phyloP scores from a whole-genome alignment of 2,329 filamentous ascomycete genomes.

The Neofusicoccum cordaticola region DNA sequence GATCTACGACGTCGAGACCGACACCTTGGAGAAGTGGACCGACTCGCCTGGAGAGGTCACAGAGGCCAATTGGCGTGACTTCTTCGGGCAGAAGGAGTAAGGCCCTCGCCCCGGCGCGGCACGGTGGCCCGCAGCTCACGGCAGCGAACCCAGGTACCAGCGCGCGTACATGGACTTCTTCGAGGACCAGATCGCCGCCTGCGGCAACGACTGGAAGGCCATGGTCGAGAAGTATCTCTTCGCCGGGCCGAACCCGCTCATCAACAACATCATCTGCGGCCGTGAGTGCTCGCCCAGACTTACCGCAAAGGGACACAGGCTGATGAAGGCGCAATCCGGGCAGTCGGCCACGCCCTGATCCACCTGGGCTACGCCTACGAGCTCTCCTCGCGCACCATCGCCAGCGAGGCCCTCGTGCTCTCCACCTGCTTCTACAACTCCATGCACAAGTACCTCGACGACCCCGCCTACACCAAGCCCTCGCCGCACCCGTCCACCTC shows the following conservation, averaged over 20 bases:
- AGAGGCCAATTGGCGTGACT: conserved; percentile 81
- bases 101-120: conserved; percentile 21
- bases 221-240: conserved; percentile 76
- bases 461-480: conserved; percentile 66
- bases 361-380: conserved; percentile 92
- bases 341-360: conserved; percentile 88
- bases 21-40: conserved; percentile 73
- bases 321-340: no score
- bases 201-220: conserved; percentile 79
- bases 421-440: conserved; percentile 58
- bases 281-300: conserved; percentile 52
- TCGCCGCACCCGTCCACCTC: conserved; percentile 59
- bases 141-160: conserved; percentile 60
- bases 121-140: not conserved
- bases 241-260: conserved; percentile 68
- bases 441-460: conserved; percentile 64
- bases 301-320: no score
- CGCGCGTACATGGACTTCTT: conserved; percentile 93
- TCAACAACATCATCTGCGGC: conserved; percentile 76
- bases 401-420: conserved; percentile 80
- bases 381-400: conserved; percentile 77
- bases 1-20: conserved; percentile 75
- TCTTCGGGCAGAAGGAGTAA: conserved; percentile 68
- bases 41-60: conserved; percentile 83
- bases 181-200: conserved; percentile 78